A percentile compares a stretch with the other conserved stretches of the same genome.
These are phyloP conservation scores for Talaromyces sp. DNA, from an alignment of 2,329 filamentous ascomycete genomes.

Conservation along the genomic window DNA sequence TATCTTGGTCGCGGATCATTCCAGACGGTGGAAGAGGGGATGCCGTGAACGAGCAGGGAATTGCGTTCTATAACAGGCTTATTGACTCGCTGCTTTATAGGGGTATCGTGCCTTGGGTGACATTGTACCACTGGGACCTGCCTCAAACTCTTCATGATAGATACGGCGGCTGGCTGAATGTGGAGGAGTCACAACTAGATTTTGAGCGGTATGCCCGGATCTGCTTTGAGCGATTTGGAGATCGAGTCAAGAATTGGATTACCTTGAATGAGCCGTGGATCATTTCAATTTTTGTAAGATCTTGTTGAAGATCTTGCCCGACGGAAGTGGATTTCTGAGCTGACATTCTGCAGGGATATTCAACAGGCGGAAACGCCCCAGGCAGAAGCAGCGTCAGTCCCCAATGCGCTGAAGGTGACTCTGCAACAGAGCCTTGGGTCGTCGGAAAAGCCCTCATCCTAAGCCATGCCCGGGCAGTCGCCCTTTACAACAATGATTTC, in stretches of 20 bases:
- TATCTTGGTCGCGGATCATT: constrained; percentile 47
- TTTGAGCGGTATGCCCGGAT: constrained; percentile 42
- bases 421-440: constrained; percentile 26
- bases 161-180: constrained; percentile 33
- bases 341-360: neutral
- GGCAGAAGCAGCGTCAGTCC: constrained; percentile 21
- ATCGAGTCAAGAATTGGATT: constrained; percentile 40
- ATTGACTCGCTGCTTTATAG: constrained; percentile 40
- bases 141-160: constrained; percentile 36
- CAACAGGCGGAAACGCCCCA: constrained; percentile 15
- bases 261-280: constrained; percentile 39
- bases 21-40: constrained; percentile 42
- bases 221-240: constrained; percentile 37
- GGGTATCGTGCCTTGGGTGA: constrained; percentile 41
- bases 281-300: constrained; percentile 24
- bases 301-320: too few species aligned
- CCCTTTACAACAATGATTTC: constrained; percentile 25
- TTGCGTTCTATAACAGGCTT: constrained; percentile 46
- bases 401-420: constrained; percentile 19
- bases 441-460: constrained; percentile 28
- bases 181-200: constrained; percentile 29
- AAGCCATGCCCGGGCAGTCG: constrained; percentile 25
- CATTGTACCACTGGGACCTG: constrained; percentile 43
- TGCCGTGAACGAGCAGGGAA: constrained; percentile 42
- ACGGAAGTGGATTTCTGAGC: neutral